phyloP scores from a whole-genome alignment of 192 early-diverging fungal species.

The Coemansia sp. region DNA sequence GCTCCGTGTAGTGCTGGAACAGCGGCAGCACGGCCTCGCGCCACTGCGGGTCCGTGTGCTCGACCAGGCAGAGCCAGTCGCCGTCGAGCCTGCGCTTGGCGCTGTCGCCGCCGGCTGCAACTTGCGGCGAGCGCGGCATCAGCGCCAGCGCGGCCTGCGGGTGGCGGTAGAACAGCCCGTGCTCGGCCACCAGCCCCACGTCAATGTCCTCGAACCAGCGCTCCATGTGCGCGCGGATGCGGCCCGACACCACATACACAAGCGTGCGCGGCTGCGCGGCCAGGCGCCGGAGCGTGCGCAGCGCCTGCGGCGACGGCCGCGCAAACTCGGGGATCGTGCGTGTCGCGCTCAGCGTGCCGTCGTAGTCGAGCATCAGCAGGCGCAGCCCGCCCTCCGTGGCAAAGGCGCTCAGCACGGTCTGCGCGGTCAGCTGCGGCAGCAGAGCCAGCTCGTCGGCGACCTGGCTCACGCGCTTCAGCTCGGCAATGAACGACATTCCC shows the following conservation, averaged over 20 bases:
- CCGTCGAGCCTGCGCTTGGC: constrained; percentile 10
- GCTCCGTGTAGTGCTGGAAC: constrained; percentile 96
- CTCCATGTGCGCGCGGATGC: constrained; percentile 84
- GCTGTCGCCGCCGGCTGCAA: constrained; percentile 1
- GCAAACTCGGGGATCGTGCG: constrained; percentile 93
- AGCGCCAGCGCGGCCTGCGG: constrained; percentile 53
- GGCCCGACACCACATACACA: constrained; percentile 96
- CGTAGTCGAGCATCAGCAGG: constrained; percentile 93
- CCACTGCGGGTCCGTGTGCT: constrained; percentile 90
- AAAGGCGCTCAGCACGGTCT: background rate
- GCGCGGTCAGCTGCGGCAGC: constrained; percentile 40
- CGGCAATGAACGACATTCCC: constrained; percentile 92
- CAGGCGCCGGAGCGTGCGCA: constrained; percentile 69
- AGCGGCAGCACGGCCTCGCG: constrained; percentile 88
- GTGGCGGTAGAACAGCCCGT: constrained; percentile 97
- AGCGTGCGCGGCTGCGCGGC: constrained; percentile 76
- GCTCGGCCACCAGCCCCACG: constrained; percentile 95
- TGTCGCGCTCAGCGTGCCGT: constrained; percentile 87
- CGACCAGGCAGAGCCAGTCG: constrained; percentile 85
- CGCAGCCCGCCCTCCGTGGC: constrained; percentile 12
- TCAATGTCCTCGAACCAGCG: constrained; percentile 84
- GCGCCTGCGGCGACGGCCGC: constrained; percentile 73
- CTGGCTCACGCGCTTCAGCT: constrained; percentile 66
- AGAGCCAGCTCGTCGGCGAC: constrained; percentile 42
- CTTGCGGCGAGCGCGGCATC: constrained; percentile 5